These are phyloP conservation scores for Ganoderma lingzhi DNA, from an alignment of 1,284 basidiomycete species.

Conservation along the genomic window DNA sequence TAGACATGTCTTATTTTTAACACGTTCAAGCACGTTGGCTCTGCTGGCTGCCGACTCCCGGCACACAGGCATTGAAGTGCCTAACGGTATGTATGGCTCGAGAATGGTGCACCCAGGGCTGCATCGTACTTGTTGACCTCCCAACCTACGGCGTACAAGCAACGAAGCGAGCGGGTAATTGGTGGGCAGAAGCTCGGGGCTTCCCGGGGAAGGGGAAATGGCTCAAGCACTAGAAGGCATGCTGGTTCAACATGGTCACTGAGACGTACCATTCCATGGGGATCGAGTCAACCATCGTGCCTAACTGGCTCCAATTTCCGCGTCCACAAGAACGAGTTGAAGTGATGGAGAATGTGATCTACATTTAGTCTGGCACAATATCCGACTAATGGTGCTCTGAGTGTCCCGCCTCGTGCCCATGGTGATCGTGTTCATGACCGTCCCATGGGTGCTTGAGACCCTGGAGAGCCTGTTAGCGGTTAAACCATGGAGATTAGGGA, in stretches of 20 bases:
- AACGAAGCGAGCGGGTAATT: too few species aligned
- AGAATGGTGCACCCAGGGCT: too few species aligned
- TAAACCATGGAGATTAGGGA: neutral
- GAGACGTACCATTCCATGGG: neutral
- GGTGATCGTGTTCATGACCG: conserved; percentile 65
- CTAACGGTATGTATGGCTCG: too few species aligned
- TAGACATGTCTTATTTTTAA: too few species aligned
- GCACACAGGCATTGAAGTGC: too few species aligned
- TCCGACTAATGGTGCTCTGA: conserved; percentile 39
- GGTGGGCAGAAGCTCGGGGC: neutral
- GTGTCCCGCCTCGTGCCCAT: conserved; percentile 53
- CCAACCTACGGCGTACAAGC: too few species aligned
- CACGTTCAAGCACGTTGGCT: too few species aligned
- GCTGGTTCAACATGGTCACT: neutral
- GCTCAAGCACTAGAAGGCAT: neutral
- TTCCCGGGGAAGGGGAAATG: neutral
- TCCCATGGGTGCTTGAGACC: conserved; percentile 67
- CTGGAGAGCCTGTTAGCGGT: conserved; percentile 35
- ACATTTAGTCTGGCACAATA: conserved; percentile 11
- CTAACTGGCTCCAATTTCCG: neutral
- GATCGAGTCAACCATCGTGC: neutral
- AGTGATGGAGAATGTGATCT: conserved; percentile 1
- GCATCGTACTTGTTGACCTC: too few species aligned
- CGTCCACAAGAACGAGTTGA: neutral
- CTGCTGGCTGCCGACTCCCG: too few species aligned